Percentiles rank a stretch among this genome's conserved stretches.
These are phyloP conservation scores for Globisporangium heterothallicum DNA, from an alignment of 352 stramenopile species.

Conservation along the genomic window DNA sequence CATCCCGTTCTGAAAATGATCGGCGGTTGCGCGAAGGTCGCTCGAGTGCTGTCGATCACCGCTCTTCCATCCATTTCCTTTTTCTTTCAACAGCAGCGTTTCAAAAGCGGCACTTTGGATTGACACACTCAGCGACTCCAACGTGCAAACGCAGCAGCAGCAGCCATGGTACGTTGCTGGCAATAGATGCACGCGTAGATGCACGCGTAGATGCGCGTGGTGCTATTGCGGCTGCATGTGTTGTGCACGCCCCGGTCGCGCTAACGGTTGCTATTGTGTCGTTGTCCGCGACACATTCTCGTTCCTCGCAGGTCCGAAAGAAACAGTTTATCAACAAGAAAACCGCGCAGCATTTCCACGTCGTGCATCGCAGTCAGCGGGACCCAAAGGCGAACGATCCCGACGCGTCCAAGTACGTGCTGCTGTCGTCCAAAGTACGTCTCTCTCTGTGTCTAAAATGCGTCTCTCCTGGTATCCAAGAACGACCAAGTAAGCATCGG, in stretches of 20 bases:
- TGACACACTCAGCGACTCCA: background rate
- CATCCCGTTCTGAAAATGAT: background rate
- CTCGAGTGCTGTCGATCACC: background rate
- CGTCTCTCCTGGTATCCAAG: slow-evolving; percentile 2
- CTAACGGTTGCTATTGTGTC: background rate
- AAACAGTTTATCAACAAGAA: slow-evolving; percentile 88
- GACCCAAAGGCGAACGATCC: slow-evolving; percentile 79
- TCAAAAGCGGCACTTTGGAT: no score
- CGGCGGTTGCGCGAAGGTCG: slow-evolving; percentile 1
- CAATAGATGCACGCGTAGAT: no score
- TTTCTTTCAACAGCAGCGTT: no score
- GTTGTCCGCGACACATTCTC: background rate
- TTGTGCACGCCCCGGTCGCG: no score
- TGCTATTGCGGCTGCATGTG: no score
- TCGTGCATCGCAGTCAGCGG: slow-evolving; percentile 81
- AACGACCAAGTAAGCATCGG: slow-evolving; percentile 2
- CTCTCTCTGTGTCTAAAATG: slow-evolving; percentile 7
- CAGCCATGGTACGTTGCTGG: background rate
- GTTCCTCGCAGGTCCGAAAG: slow-evolving; percentile 69
- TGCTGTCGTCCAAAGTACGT: slow-evolving; percentile 54
- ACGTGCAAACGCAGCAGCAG: background rate
- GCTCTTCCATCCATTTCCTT: background rate
- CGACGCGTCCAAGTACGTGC: slow-evolving; percentile 77
- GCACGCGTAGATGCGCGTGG: no score
- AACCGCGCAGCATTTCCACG: slow-evolving; percentile 80